Evolutionary conservation across 495 filamentous ascomycete genomes (phyloP), one percentile per base, ranked within the genome.

Genomic region (Cladorrhinum samala): DNA sequence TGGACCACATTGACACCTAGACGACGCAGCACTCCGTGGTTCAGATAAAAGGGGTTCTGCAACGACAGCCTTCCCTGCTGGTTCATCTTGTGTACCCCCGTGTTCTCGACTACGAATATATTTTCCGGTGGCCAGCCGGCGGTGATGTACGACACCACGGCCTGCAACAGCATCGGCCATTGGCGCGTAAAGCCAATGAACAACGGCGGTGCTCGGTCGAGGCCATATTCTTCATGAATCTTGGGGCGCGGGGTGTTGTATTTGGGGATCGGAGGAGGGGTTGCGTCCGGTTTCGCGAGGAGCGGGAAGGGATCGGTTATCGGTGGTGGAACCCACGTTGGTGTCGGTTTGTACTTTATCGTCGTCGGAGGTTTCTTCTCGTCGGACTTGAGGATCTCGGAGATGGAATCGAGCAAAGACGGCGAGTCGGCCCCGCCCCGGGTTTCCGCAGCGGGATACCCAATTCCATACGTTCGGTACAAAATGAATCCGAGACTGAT

Each of bases 61-160:
- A 80, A 63, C 9, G 75, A 71, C 2, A 85, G 68, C 25, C 70
- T 64, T 1, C 78, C 76, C 9, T 71, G 64, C 19, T 63, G 57
- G 54, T 85, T 85, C 13, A 72, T 70, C 37, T 79, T 68, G 61
- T 83, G 81, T 30, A 75, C 74, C 2, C 83, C 83, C 2, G 79
- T 84, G 64, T 86, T 86, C 50, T 85, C 83, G 45, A 85, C 68
- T 2, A 84, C 72, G 51, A 77, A 79, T 54, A 86, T 84, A 55
- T 83, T 76, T 27, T 69, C 64, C 0, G 80, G 60, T 2, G 83
- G 83, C 82, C 82, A 84, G 18, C 82, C 83, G 0, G 81, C 77
- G 1, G 79, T 74, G 46, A 84, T 74, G 61, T 84, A 84, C 11
- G 69, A 73, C 13, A 82, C 74, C 0, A 84, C 80, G 1, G 74